phyloP scores from a whole-genome alignment of 179 eudicot species.

The Corrigiola litoralis region DNA sequence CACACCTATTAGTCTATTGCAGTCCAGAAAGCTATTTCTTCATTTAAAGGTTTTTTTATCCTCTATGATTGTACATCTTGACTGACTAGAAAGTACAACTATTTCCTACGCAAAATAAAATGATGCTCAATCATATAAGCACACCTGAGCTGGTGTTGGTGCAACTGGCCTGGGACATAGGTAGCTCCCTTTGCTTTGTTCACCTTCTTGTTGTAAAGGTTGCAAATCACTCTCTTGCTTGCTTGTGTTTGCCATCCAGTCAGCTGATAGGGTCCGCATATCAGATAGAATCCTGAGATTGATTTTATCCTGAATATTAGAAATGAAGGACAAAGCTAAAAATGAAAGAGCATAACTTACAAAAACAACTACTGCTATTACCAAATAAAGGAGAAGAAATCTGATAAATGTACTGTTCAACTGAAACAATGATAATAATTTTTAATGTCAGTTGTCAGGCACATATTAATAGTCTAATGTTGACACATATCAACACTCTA shows the following conservation, averaged over 20 bases:
- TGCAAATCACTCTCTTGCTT: slow-evolving; percentile 72
- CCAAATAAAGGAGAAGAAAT: neutral
- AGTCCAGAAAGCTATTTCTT: no score
- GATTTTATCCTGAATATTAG: neutral
- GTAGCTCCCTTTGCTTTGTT: slow-evolving; percentile 73
- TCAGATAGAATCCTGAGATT: slow-evolving; percentile 90
- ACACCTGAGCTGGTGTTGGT: slow-evolving; percentile 97
- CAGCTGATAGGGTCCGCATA: slow-evolving; percentile 99
- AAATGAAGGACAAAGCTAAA: neutral
- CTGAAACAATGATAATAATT: no score
- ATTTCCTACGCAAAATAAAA: no score
- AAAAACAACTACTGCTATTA: neutral
- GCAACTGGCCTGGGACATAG: slow-evolving; percentile 98
- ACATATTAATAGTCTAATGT: no score
- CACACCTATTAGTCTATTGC: no score
- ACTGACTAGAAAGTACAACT: no score
- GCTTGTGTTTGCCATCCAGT: slow-evolving; percentile 99
- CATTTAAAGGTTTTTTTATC: no score
- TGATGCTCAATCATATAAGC: no score
- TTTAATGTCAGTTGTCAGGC: no score
- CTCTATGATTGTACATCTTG: no score
- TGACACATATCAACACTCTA: no score
- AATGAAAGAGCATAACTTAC: slow-evolving; percentile 3
- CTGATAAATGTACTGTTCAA: neutral
- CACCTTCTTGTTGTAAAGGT: slow-evolving; percentile 68